These are phyloP conservation scores for Phylloporus rhodoxanthus DNA, from an alignment of 768 basidiomycete genomes.

Conservation along the genomic window DNA sequence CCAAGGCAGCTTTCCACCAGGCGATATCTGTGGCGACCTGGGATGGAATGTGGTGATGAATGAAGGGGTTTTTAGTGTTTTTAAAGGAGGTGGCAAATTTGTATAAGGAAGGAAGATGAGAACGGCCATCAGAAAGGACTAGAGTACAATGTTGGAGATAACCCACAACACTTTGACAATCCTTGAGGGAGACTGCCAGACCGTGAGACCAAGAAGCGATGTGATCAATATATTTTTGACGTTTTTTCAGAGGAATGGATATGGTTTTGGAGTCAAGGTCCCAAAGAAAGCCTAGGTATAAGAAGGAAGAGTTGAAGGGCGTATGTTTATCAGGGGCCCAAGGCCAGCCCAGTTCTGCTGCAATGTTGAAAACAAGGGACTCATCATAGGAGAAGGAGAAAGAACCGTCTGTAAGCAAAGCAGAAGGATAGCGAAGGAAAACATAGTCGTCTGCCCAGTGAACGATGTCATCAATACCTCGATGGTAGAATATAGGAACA, in stretches of 20 bases:
- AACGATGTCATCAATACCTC: constrained; percentile 13
- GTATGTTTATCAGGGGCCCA: background rate
- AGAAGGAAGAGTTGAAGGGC: background rate
- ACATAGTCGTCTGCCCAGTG: constrained; percentile 37
- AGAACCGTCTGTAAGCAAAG: background rate
- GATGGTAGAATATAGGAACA: constrained; percentile 15
- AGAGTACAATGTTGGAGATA: background rate
- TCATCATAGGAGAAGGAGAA: background rate
- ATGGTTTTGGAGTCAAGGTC: background rate
- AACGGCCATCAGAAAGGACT: background rate
- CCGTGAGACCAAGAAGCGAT: background rate
- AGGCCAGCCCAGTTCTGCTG: background rate
- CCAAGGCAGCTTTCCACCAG: background rate
- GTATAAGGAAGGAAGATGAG: background rate
- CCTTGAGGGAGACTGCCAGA: background rate
- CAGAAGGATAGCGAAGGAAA: background rate
- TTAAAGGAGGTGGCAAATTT: background rate
- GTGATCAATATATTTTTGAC: background rate
- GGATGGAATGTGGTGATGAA: background rate
- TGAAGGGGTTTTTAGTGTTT: background rate
- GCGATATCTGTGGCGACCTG: background rate
- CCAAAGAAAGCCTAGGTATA: background rate
- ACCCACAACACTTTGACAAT: background rate
- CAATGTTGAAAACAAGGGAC: background rate
- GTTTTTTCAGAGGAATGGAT: background rate